These are phyloP conservation scores for Cryptococcus sp. DNA, from an alignment of 1,284 basidiomycete species.

Conservation along the genomic window DNA sequence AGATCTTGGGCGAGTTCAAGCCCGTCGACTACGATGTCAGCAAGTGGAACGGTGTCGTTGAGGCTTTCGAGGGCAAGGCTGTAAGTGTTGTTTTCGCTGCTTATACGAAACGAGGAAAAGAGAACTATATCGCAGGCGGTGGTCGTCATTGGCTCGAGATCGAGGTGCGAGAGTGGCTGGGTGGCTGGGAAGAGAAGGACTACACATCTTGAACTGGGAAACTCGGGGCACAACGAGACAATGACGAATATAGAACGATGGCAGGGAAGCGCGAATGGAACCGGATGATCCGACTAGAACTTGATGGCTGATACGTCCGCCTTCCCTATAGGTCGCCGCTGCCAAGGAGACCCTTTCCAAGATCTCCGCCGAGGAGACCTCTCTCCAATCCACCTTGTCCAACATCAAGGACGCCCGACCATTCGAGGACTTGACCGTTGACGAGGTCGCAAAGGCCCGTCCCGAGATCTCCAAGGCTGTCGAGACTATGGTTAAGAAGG, in stretches of 20 bases:
- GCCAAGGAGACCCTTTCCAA: conserved; percentile 89
- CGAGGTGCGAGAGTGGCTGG: no score
- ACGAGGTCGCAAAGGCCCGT: conserved; percentile 89
- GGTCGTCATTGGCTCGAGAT: no score
- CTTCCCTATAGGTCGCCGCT: conserved; percentile 68
- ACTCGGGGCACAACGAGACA: no score
- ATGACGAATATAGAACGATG: not conserved
- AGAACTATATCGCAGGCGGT: no score
- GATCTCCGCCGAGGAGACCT: conserved; percentile 89
- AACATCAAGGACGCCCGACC: conserved; percentile 98
- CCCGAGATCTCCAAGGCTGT: conserved; percentile 90
- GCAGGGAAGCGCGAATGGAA: not conserved
- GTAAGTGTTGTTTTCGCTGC: conserved; percentile 59
- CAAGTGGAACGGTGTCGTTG: conserved; percentile 91
- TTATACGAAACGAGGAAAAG: no score
- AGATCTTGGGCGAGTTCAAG: conserved; percentile 86
- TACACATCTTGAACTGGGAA: no score
- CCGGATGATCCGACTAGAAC: not conserved
- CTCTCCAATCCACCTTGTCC: conserved; percentile 88
- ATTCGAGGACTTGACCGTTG: conserved; percentile 93
- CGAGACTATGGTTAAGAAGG: conserved; percentile 97
- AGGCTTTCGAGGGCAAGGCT: conserved; percentile 95
- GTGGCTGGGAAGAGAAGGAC: no score
- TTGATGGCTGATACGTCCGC: conserved; percentile 1
- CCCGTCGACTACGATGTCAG: conserved; percentile 93